Percentiles rank a stretch among this genome's conserved stretches.
These are phyloP conservation scores for Tranzscheliella williamsii DNA, from an alignment of 1,284 basidiomycete species.

Conservation along the genomic window DNA sequence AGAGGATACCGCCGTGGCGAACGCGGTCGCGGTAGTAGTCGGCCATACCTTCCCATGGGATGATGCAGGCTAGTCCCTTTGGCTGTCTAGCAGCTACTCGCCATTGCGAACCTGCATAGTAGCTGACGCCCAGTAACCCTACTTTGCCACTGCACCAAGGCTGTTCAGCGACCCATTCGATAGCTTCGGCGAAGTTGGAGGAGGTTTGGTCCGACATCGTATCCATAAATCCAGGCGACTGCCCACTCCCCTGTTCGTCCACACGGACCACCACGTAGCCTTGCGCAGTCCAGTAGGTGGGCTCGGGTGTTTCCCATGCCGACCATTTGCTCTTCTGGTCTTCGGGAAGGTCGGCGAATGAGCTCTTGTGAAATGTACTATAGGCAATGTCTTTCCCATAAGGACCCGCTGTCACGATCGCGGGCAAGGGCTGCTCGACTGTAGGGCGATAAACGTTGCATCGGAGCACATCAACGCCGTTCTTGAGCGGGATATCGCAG, in stretches of 20 bases:
- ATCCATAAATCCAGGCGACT: constrained; percentile 55
- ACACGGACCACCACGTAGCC: constrained; percentile 60
- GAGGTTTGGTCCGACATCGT: constrained; percentile 56
- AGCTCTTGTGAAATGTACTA: constrained; percentile 44
- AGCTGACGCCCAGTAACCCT: constrained; percentile 59
- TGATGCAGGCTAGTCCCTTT: constrained; percentile 59
- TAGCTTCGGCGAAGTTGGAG: constrained; percentile 54
- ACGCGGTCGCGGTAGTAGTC: constrained; percentile 60
- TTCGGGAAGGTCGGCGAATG: constrained; percentile 52
- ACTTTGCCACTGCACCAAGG: constrained; percentile 59
- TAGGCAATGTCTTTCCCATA: constrained; percentile 60
- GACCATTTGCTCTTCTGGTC: constrained; percentile 55
- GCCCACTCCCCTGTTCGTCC: constrained; percentile 58
- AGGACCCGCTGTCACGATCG: constrained; percentile 55
- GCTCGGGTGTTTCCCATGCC: constrained; percentile 60
- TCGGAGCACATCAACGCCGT: constrained; percentile 48
- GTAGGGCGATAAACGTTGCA: constrained; percentile 55
- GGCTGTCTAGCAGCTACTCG: constrained; percentile 59
- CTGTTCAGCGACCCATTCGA: constrained; percentile 61
- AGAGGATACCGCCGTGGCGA: constrained; percentile 59
- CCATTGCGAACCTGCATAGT: constrained; percentile 60
- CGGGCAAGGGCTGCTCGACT: constrained; percentile 38
- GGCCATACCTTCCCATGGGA: constrained; percentile 61
- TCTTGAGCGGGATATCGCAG: constrained; percentile 55
- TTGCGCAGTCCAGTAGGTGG: constrained; percentile 56